phyloP scores from a whole-genome alignment of 306 rosid genomes.

The Mucuna pruriens region DNA sequence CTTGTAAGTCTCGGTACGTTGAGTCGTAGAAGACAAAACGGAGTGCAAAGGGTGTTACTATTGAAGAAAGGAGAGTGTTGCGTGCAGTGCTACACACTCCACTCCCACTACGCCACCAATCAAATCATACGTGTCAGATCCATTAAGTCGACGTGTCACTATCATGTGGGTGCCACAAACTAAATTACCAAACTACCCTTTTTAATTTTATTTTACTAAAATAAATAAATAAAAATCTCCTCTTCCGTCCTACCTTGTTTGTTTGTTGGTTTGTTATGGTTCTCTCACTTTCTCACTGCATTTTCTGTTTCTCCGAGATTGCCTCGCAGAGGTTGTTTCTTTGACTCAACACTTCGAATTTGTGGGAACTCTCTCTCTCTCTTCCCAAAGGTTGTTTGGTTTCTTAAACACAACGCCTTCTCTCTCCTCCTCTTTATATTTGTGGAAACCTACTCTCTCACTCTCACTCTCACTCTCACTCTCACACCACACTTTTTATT shows the following conservation, averaged over 20 bases:
- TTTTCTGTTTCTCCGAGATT: slow-evolving; percentile 25
- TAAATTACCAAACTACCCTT: slow-evolving; percentile 4
- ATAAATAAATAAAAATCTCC: neutral
- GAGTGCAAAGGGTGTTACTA: too few relatives aligned
- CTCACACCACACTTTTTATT: neutral
- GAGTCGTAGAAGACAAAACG: neutral
- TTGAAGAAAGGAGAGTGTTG: too few relatives aligned
- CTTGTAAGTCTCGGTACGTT: neutral
- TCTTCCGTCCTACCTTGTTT: neutral
- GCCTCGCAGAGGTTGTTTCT: slow-evolving; percentile 25
- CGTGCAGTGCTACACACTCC: neutral
- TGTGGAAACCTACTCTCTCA: neutral
- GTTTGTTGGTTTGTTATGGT: neutral
- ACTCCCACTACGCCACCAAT: neutral
- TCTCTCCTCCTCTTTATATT: neutral
- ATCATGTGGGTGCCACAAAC: neutral
- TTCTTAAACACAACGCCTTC: neutral
- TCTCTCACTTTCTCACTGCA: neutral
- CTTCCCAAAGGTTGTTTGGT: slow-evolving; percentile 16
- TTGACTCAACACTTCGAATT: neutral
- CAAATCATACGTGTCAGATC: slow-evolving; percentile 12
- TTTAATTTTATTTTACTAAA: neutral
- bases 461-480: neutral
- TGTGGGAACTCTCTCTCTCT: neutral
- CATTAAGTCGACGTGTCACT: neutral